Conservation (phyloP, 148 eudicot genomes). For the Fagopyrum tataricum region DNA sequence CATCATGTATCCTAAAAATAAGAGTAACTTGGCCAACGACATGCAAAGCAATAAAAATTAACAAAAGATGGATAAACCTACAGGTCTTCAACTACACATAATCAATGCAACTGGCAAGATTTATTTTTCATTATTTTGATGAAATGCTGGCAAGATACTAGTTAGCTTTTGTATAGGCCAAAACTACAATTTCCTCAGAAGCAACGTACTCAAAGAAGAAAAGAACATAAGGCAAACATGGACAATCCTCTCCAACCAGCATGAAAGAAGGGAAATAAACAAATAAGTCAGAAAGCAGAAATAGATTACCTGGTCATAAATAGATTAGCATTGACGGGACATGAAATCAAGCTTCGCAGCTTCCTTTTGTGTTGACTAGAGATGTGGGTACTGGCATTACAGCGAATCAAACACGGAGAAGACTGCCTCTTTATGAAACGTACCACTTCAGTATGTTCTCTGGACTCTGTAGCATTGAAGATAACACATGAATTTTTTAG, state of each 20-base stretch:
- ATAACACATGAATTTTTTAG: slow-evolving; percentile 7
- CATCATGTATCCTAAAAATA: neutral
- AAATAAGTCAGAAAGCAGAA: neutral
- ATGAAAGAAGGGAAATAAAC: neutral
- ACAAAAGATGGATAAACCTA: neutral
- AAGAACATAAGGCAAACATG: neutral
- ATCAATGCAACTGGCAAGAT: neutral
- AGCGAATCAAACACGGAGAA: slow-evolving; percentile 49
- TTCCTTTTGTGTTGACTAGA: slow-evolving; percentile 93
- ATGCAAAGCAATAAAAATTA: neutral
- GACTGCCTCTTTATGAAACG: slow-evolving; percentile 45
- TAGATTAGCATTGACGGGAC: slow-evolving; percentile 74
- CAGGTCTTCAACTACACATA: neutral
- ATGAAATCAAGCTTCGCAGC: slow-evolving; percentile 70
- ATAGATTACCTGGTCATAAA: slow-evolving; percentile 64
- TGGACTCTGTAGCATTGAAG: slow-evolving; percentile 41
- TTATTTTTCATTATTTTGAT: no score
- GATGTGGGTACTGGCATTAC: slow-evolving; percentile 44
- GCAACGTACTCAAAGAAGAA: neutral
- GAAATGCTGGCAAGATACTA: neutral
- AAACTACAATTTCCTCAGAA: neutral
- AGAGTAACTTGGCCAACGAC: neutral
- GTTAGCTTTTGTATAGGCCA: neutral
- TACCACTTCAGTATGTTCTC: slow-evolving; percentile 68
- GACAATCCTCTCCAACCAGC: neutral